Percentiles rank a stretch among this genome's conserved stretches.
These are phyloP conservation scores for Piloderma croceum DNA, from an alignment of 768 basidiomycete genomes.

Conservation along the genomic window DNA sequence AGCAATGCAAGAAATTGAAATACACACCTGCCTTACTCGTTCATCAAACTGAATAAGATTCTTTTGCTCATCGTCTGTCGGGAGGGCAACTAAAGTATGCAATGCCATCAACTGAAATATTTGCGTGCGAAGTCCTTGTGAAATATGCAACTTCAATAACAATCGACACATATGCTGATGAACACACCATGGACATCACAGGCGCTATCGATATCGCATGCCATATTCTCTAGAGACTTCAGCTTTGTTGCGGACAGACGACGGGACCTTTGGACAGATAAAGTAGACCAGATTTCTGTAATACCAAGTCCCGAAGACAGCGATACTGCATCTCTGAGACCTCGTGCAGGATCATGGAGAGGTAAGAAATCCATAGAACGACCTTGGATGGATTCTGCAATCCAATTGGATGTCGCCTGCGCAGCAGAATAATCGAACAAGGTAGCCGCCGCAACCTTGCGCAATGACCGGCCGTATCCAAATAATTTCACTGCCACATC, in stretches of 20 bases:
- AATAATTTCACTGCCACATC: constrained; percentile 34
- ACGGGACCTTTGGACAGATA: constrained; percentile 25
- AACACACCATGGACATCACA: background rate
- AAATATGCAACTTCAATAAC: no score
- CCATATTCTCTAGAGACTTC: constrained; percentile 20
- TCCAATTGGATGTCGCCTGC: constrained; percentile 52
- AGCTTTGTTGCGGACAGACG: constrained; percentile 6
- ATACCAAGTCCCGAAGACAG: constrained; percentile 70
- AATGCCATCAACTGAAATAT: constrained; percentile 37
- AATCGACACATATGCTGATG: no score
- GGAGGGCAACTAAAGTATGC: constrained; percentile 23
- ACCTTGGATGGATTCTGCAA: constrained; percentile 37
- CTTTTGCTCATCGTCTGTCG: constrained; percentile 15
- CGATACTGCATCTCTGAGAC: constrained; percentile 45
- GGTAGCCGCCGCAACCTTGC: constrained; percentile 30
- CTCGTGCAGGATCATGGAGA: constrained; percentile 27
- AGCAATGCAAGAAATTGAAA: background rate
- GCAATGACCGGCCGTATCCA: constrained; percentile 36
- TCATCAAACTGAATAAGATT: constrained; percentile 11
- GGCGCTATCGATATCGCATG: constrained; percentile 1
- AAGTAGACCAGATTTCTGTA: constrained; percentile 60
- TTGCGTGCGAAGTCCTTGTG: constrained; percentile 39
- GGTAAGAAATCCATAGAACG: constrained; percentile 29
- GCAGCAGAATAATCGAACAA: constrained; percentile 63
- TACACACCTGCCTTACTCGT: constrained; percentile 21